These are phyloP conservation scores for Erysimum pusillum DNA, from an alignment of 441 rosid genomes.

Conservation along the genomic window DNA sequence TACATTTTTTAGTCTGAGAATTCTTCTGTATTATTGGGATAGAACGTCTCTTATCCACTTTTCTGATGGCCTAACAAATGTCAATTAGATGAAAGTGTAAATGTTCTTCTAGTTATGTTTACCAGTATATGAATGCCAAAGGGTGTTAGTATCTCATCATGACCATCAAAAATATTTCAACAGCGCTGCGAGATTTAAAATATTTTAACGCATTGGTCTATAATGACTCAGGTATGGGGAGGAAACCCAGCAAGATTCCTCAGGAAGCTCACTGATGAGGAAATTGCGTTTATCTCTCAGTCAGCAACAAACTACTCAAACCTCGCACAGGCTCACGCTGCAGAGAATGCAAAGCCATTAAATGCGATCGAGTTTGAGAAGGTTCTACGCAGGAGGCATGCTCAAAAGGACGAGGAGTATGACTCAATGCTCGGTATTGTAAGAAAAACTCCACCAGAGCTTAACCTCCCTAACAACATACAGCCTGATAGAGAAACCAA, in stretches of 20 bases:
- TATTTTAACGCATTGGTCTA: conserved; percentile 21
- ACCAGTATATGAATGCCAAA: conserved; percentile 18
- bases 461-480: conserved; percentile 74
- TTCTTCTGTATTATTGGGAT: conserved; percentile 12
- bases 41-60: neutral
- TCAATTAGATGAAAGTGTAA: conserved; percentile 9
- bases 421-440: conserved; percentile 90
- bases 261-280: conserved; percentile 81
- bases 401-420: conserved; percentile 75
- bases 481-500: conserved; percentile 60
- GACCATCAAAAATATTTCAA: conserved; percentile 2
- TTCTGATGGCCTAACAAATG: neutral
- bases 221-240: conserved; percentile 82
- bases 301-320: conserved; percentile 85
- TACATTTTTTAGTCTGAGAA: neutral
- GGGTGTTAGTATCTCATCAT: conserved; percentile 11
- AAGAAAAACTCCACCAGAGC: conserved; percentile 83
- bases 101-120: conserved; percentile 24
- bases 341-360: conserved; percentile 86
- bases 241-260: conserved; percentile 96
- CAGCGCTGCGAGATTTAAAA: neutral
- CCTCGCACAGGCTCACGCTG: conserved; percentile 88
- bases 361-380: conserved; percentile 91
- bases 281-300: conserved; percentile 71
- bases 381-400: conserved; percentile 83